phyloP scores from a whole-genome alignment of 331 rosid genomes.

The Ulmus americana region DNA sequence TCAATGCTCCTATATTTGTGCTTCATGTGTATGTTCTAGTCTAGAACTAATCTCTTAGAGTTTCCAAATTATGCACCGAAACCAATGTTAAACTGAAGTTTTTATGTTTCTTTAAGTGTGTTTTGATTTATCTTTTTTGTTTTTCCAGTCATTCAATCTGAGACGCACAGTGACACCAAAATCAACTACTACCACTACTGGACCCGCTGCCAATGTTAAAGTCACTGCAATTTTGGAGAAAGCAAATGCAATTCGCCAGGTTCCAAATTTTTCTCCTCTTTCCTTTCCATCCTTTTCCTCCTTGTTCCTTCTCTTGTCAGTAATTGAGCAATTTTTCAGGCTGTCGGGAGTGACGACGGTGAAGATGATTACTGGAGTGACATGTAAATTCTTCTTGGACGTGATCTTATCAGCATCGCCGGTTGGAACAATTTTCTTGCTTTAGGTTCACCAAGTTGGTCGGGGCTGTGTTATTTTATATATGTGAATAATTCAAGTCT shows the following conservation, averaged over 20 bases:
- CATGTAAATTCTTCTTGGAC: constrained; percentile 31
- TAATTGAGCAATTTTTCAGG: constrained; percentile 45
- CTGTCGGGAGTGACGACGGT: constrained; percentile 80
- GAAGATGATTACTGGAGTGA: constrained; percentile 89
- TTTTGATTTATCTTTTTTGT: constrained; percentile 7
- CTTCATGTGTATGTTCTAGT: no score
- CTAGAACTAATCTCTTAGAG: no score
- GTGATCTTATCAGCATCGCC: constrained; percentile 4
- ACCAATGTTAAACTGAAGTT: no score
- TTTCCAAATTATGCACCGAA: no score
- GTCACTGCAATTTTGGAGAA: constrained; percentile 91
- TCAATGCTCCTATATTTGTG: no score
- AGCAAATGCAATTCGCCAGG: constrained; percentile 94
- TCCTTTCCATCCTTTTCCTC: not conserved
- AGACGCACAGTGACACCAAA: constrained; percentile 55
- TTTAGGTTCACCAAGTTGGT: constrained; percentile 29
- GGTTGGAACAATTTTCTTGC: constrained; percentile 5
- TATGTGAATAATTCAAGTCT: constrained; percentile 47
- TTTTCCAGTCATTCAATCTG: constrained; percentile 72
- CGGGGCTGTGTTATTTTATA: constrained; percentile 30
- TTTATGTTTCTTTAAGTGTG: no score
- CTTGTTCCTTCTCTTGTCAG: constrained; percentile 5
- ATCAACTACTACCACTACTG: constrained; percentile 31
- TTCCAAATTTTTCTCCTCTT: constrained; percentile 24
- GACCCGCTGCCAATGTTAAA: constrained; percentile 48